Evolutionary conservation across 768 basidiomycete genomes (phyloP).

Genomic region (Termitomyces sp.): DNA sequence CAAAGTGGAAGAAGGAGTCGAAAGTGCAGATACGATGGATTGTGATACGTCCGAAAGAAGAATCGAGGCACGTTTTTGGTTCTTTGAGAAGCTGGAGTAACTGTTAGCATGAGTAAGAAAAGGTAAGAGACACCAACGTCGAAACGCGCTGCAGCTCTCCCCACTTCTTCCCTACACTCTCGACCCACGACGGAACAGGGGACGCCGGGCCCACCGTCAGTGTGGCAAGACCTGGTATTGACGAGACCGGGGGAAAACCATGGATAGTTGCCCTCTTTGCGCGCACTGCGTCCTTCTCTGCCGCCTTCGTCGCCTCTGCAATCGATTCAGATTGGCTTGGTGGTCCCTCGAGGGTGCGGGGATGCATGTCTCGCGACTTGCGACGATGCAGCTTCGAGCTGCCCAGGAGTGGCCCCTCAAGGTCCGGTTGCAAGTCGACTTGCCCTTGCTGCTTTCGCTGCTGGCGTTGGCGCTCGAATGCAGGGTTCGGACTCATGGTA

Average conservation of each 20-base stretch:
- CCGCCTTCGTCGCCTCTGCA: background rate
- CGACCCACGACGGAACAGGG: conserved; percentile 43
- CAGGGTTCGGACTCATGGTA: conserved; percentile 44
- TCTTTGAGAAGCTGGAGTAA: conserved; percentile 52
- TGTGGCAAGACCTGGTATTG: conserved; percentile 35
- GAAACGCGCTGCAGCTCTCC: conserved; percentile 49
- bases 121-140: conserved; percentile 38
- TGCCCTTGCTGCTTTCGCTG: conserved; percentile 17
- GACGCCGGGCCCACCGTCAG: conserved; percentile 19
- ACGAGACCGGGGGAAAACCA: conserved; percentile 27
- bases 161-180: conserved; percentile 55
- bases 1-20: conserved; percentile 23
- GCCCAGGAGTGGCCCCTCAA: conserved; percentile 6
- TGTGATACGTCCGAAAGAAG: conserved; percentile 63
- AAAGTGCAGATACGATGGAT: conserved; percentile 44
- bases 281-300: background rate
- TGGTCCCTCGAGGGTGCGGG: background rate
- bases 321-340: background rate
- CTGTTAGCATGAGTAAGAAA: background rate
- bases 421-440: background rate
- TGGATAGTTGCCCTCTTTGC: conserved; percentile 12
- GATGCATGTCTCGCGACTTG: conserved; percentile 17
- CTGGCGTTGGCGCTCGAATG: conserved; percentile 25
- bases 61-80: conserved; percentile 62
- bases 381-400: conserved; percentile 17